Conservation (phyloP, 1,284 basidiomycete species). For the Ceratobasidium sp. region DNA sequence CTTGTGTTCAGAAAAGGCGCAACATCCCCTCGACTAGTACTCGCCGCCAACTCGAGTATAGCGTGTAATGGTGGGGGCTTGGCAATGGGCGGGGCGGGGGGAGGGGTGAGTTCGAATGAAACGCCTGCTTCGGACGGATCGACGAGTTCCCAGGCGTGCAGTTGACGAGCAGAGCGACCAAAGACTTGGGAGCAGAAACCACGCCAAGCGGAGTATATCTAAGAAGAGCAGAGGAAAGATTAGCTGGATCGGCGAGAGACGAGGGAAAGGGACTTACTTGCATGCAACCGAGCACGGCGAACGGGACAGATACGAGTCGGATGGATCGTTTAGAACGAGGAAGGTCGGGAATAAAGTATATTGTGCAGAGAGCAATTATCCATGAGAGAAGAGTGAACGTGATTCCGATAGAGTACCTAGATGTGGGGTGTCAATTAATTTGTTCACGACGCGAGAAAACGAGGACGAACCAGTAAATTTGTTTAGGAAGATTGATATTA, state of each 20-base stretch:
- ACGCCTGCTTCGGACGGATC: conserved; percentile 48
- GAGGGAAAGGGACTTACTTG: conserved; percentile 48
- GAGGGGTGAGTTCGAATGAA: conserved; percentile 13
- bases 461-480: conserved; percentile 58
- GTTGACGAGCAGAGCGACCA: conserved; percentile 57
- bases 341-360: conserved; percentile 53
- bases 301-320: conserved; percentile 56
- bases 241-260: no score
- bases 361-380: conserved; percentile 54
- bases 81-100: neutral
- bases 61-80: conserved; percentile 1
- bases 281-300: conserved; percentile 56
- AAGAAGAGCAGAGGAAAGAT: no score
- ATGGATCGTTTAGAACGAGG: conserved; percentile 55
- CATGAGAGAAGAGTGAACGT: conserved; percentile 53
- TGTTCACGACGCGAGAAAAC: conserved; percentile 48
- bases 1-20: conserved; percentile 16
- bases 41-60: conserved; percentile 25
- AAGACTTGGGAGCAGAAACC: conserved; percentile 61
- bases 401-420: conserved; percentile 40
- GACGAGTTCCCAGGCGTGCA: conserved; percentile 57
- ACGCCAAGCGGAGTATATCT: conserved; percentile 58
- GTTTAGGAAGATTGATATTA: conserved; percentile 60
- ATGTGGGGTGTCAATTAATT: neutral
- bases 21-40: conserved; percentile 17